Percentiles rank a stretch among this genome's conserved stretches.
Evolutionary conservation across 176 grass and related monocot genomes (phyloP).

Genomic region (Cenchrus purpureus): DNA sequence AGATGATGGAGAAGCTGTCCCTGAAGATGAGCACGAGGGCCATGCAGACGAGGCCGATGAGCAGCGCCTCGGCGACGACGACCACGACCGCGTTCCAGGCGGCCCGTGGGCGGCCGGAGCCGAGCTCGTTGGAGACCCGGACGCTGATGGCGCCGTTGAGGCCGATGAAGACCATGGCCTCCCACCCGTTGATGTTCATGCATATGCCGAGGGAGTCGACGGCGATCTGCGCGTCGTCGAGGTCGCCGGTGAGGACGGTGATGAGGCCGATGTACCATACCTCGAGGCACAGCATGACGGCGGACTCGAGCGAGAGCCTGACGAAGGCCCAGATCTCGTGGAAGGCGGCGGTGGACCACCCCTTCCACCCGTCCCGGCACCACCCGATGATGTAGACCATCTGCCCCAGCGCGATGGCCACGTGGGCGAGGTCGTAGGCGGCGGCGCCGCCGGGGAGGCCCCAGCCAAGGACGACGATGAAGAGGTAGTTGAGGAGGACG

Average conservation of each 20-base stretch:
- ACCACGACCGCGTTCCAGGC: slow-evolving; percentile 50
- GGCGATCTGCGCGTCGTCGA: slow-evolving; percentile 50
- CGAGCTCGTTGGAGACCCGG: slow-evolving; percentile 64
- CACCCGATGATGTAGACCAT: slow-evolving; percentile 50
- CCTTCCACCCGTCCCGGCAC: slow-evolving; percentile 61
- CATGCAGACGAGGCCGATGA: slow-evolving; percentile 55
- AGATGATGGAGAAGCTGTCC: slow-evolving; percentile 48
- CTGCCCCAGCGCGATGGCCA: slow-evolving; percentile 53
- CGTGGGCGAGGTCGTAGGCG: slow-evolving; percentile 41
- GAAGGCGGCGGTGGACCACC: slow-evolving; percentile 48
- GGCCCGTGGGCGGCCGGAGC: slow-evolving; percentile 46
- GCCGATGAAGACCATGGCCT: slow-evolving; percentile 64
- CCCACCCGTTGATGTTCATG: slow-evolving; percentile 76
- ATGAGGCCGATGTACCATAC: slow-evolving; percentile 62
- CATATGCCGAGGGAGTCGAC: slow-evolving; percentile 60
- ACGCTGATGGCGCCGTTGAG: slow-evolving; percentile 65
- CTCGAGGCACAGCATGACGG: slow-evolving; percentile 70
- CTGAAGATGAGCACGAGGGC: slow-evolving; percentile 23
- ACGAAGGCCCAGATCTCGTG: slow-evolving; percentile 47
- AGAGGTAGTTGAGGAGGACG: slow-evolving; percentile 36
- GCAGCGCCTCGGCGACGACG: slow-evolving; percentile 44
- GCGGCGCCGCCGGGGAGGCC: slow-evolving; percentile 35
- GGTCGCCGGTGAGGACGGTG: slow-evolving; percentile 56
- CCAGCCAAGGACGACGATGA: slow-evolving; percentile 47
- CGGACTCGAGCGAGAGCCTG: slow-evolving; percentile 58